Evolutionary conservation across 2,329 filamentous ascomycete species (phyloP).

Genomic region (Pseudogymnoascus sp.): DNA sequence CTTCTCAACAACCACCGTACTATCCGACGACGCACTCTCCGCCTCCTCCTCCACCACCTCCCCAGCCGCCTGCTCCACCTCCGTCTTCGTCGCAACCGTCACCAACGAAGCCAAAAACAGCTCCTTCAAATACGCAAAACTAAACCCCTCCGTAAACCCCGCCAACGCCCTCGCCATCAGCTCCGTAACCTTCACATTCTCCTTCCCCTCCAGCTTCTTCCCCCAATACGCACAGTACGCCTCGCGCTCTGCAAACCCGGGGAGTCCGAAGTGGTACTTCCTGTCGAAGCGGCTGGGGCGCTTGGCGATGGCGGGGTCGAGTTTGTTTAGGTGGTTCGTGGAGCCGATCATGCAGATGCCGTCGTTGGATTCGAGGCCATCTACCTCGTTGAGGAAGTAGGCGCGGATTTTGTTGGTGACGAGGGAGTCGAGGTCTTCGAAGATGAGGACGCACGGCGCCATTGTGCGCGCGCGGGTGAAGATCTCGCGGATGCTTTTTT

Average conservation of each 20-base stretch:
- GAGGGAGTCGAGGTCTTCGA: slow-evolving; percentile 64
- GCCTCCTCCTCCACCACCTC: slow-evolving; percentile 16
- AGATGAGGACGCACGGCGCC: slow-evolving; percentile 62
- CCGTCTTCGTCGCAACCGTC: slow-evolving; percentile 37
- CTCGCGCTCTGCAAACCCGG: slow-evolving; percentile 44
- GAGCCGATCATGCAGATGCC: slow-evolving; percentile 63
- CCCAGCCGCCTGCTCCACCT: slow-evolving; percentile 14
- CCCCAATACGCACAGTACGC: slow-evolving; percentile 59
- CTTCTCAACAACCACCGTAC: background rate
- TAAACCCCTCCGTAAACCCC: slow-evolving; percentile 55
- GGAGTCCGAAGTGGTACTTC: slow-evolving; percentile 57
- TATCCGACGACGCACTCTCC: slow-evolving; percentile 1
- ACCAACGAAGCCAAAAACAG: slow-evolving; percentile 57
- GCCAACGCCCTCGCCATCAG: slow-evolving; percentile 51
- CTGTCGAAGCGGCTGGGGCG: slow-evolving; percentile 59
- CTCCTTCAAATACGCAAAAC: slow-evolving; percentile 63
- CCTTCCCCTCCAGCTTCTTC: slow-evolving; percentile 45
- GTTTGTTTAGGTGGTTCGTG: slow-evolving; percentile 56
- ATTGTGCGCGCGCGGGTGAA: slow-evolving; percentile 52
- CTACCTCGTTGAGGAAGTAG: slow-evolving; percentile 67
- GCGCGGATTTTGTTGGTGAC: slow-evolving; percentile 51
- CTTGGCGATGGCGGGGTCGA: slow-evolving; percentile 61
- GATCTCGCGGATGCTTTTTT: slow-evolving; percentile 43
- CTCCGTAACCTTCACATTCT: slow-evolving; percentile 53
- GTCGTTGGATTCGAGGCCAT: slow-evolving; percentile 61